Percentiles rank a stretch among this genome's conserved stretches.
Evolutionary conservation across 208 protist species (phyloP).

Genomic region (Endotrypanum monterogeii): DNA sequence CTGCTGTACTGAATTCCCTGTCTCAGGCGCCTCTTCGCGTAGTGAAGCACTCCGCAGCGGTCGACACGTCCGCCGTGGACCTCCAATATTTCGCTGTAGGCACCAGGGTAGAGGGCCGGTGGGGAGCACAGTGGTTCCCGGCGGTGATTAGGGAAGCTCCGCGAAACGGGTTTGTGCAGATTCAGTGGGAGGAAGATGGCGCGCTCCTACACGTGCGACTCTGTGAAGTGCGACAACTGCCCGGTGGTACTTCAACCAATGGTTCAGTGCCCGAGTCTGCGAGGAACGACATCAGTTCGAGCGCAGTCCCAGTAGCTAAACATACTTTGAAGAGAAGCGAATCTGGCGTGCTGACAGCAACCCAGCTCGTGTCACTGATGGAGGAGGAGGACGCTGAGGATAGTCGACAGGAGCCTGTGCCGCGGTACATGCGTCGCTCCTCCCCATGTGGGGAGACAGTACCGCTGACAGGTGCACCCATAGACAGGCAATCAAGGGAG

Average conservation of each 20-base stretch:
- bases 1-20: background rate
- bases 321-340: background rate
- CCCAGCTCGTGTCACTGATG: slow-evolving; percentile 30
- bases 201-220: slow-evolving; percentile 54
- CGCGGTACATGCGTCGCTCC: background rate
- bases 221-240: slow-evolving; percentile 50
- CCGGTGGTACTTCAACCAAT: background rate
- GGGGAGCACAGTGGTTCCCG: slow-evolving; percentile 60
- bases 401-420: slow-evolving; percentile 13
- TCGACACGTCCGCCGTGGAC: background rate
- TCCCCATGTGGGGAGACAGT: background rate
- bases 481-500: background rate
- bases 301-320: background rate
- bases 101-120: slow-evolving; percentile 53
- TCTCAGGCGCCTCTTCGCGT: background rate
- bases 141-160: slow-evolving; percentile 47
- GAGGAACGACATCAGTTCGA: background rate
- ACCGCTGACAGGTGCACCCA: background rate
- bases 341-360: slow-evolving; percentile 15
- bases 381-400: slow-evolving; percentile 32
- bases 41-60: background rate
- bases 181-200: slow-evolving; percentile 62
- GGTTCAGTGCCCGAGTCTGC: background rate
- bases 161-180: slow-evolving; percentile 63
- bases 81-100: slow-evolving; percentile 29